These are phyloP conservation scores for Chenopodium album DNA, from an alignment of 148 eudicot species.

Conservation along the genomic window DNA sequence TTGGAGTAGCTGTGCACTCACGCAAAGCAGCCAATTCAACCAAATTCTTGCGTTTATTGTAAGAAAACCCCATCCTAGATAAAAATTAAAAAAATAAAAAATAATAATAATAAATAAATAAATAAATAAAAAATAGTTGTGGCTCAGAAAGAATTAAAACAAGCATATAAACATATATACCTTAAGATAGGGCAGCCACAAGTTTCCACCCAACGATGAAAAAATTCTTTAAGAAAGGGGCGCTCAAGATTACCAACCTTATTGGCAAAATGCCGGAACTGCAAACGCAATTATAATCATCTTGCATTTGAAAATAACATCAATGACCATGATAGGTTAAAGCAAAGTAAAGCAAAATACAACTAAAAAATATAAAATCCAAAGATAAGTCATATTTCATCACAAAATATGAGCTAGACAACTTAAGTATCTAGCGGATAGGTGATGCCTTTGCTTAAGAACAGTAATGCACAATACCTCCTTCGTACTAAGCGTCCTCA, in stretches of 20 bases:
- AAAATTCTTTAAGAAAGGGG: conserved; percentile 92
- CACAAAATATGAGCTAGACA: background rate
- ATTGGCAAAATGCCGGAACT: conserved; percentile 95
- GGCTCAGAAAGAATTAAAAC: conserved; percentile 14
- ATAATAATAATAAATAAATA: too few relatives aligned
- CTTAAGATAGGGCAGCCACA: conserved; percentile 93
- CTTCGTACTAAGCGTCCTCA: conserved; percentile 86
- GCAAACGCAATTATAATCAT: conserved; percentile 17
- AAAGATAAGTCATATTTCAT: background rate
- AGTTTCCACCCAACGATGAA: conserved; percentile 94
- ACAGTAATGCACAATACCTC: conserved; percentile 48
- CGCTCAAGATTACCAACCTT: conserved; percentile 97
- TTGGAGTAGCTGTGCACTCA: conserved; percentile 76
- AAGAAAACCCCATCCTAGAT: conserved; percentile 91
- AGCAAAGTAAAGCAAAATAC: background rate
- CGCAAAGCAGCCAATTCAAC: conserved; percentile 78
- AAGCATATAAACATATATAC: conserved; percentile 36
- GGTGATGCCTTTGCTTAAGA: background rate
- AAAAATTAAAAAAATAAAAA: background rate
- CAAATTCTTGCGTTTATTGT: conserved; percentile 86
- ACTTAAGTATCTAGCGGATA: background rate
- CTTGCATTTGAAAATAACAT: background rate
- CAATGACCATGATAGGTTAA: background rate
- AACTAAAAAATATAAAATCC: background rate
- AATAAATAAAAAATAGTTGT: conserved; percentile 9